Base-by-base conservation (phyloP, 2,329 filamentous ascomycete species). In the Alternaria sp. region DNA sequence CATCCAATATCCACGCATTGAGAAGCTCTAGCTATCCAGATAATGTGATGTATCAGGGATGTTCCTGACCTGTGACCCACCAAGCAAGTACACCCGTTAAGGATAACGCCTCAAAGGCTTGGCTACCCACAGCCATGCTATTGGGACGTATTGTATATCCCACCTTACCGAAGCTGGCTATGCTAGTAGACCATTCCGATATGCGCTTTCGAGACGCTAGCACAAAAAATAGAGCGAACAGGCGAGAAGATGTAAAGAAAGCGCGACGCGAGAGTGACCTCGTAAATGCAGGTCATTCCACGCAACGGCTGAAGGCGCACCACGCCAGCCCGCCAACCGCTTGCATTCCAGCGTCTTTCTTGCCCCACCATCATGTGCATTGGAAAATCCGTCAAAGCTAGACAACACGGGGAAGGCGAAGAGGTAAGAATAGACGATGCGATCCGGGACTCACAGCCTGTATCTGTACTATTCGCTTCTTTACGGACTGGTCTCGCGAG, bases 271-370 rank as follows among this genome's bases (percentile, higher is more conserved):
- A 38, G 46, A 32, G 46, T 38, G 32, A 49, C 46, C 46, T 49
- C 32, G 46, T 49, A 49, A 38, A 49, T 49, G 46, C 46, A 49
- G 38, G 46, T 7, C 46, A 34, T 49, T 18, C 32, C 46, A 26
- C 46, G 32, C 46, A 20, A 49, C 32, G 16, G 46, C 32, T 49
- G 30, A 7, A 49, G 20, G 46, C 20, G 46, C 24, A 44, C 30
- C 20, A 36, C 20, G 8, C 32, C 16, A 48, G 24, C 3, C 30
- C 44, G 18, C 44, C 28, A 32, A 42, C 46, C 30, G 46, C 46
- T 49, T 22, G 32, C 46, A 12, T 36, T 26, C 20, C 32, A 11
- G 3, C 30, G 24, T 18, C 2, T 34, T 14, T 38, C 20, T 38
- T 38, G 30, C 46, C 46, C 32, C 30, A 26, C 46, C 46, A 26